Conservation (phyloP, 2,329 filamentous ascomycete genomes). For the Fonsecaea multimorphosa region DNA sequence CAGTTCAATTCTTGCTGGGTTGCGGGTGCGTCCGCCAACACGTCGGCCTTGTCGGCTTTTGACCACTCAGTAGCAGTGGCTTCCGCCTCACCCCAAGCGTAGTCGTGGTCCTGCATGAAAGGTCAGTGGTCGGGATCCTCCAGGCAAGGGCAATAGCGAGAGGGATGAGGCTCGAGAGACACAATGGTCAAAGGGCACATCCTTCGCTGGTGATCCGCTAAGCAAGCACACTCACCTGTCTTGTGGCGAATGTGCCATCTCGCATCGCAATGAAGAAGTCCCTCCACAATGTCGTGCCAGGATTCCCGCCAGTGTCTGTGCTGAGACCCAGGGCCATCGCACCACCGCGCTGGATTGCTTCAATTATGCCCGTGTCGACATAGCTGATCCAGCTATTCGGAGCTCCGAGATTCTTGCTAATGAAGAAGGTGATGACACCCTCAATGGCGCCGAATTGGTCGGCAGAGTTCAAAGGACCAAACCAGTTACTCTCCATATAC, state of each 20-base stretch:
- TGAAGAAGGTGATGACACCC: slow-evolving; percentile 39
- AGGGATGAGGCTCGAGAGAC: background rate
- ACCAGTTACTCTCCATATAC: slow-evolving; percentile 36
- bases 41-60: slow-evolving; percentile 16
- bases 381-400: slow-evolving; percentile 37
- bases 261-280: slow-evolving; percentile 1
- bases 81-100: slow-evolving; percentile 21
- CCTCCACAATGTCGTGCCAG: slow-evolving; percentile 20
- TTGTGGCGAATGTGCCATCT: slow-evolving; percentile 1
- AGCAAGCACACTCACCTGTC: background rate
- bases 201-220: background rate
- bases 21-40: slow-evolving; percentile 8
- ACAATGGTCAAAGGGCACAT: background rate
- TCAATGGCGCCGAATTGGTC: slow-evolving; percentile 39
- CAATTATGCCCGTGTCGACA: slow-evolving; percentile 35
- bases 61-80: slow-evolving; percentile 25
- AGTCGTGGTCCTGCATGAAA: slow-evolving; percentile 21
- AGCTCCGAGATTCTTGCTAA: slow-evolving; percentile 35
- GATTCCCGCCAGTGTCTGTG: slow-evolving; percentile 22
- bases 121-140: background rate
- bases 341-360: slow-evolving; percentile 22
- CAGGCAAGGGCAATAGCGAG: background rate
- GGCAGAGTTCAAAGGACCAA: slow-evolving; percentile 30
- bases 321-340: slow-evolving; percentile 24
- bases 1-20: slow-evolving; percentile 25